Conservation (phyloP, 2,329 filamentous ascomycete genomes). For the Daldinia sp. region DNA sequence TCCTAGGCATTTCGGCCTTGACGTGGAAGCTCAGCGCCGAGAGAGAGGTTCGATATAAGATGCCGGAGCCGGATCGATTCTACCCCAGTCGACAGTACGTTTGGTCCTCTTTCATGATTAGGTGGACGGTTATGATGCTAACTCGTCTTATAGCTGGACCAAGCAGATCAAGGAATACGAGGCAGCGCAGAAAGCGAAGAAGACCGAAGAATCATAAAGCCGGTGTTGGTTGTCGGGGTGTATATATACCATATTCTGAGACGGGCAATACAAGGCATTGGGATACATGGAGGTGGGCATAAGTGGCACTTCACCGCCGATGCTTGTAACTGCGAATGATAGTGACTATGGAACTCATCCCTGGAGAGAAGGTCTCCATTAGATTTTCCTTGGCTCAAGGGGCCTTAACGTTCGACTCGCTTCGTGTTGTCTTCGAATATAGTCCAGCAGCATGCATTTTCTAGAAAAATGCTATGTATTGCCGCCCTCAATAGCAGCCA, state of each 20-base stretch:
- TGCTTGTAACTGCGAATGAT: background rate
- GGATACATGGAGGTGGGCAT: background rate
- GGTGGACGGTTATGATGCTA: constrained; percentile 4
- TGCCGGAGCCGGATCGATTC: constrained; percentile 83
- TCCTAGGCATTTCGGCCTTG: constrained; percentile 75
- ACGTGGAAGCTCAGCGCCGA: constrained; percentile 80
- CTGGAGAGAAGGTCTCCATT: background rate
- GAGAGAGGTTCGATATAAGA: constrained; percentile 77
- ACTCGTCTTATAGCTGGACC: constrained; percentile 54
- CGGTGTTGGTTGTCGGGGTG: constrained; percentile 22
- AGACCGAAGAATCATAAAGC: constrained; percentile 48
- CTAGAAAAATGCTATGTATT: background rate
- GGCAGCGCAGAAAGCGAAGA: constrained; percentile 52
- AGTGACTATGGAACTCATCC: background rate
- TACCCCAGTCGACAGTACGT: constrained; percentile 88
- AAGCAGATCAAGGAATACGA: constrained; percentile 62
- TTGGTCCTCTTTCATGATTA: background rate
- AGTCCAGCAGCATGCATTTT: background rate
- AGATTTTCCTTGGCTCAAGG: background rate
- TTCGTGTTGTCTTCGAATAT: no score
- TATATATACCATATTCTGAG: constrained; percentile 43
- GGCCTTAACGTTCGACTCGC: background rate
- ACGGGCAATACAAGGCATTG: constrained; percentile 34
- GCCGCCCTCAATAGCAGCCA: background rate
- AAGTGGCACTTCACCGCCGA: no score